Evolutionary conservation across 805 yeast species (phyloP).

Genomic region (Schwanniomyces pseudopolymorphus): DNA sequence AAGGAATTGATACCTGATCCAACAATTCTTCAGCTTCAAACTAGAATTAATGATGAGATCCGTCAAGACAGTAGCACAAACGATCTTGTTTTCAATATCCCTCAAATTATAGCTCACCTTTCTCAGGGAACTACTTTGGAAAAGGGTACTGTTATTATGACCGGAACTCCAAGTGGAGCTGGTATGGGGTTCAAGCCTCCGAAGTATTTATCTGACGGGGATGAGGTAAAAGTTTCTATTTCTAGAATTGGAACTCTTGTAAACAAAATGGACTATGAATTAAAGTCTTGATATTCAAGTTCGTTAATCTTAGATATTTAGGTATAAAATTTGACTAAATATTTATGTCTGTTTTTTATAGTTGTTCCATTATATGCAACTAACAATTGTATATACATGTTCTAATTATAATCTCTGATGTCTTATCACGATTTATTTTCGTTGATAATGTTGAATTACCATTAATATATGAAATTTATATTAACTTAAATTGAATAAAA

Average conservation of each 20-base stretch:
- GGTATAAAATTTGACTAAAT: no score
- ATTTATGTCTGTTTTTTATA: no score
- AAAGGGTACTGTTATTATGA: slow-evolving; percentile 55
- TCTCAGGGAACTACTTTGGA: slow-evolving; percentile 51
- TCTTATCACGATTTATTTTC: no score
- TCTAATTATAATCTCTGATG: no score
- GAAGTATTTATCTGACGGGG: background rate
- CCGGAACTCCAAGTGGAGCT: slow-evolving; percentile 49
- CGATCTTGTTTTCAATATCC: slow-evolving; percentile 51
- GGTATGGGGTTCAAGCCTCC: slow-evolving; percentile 24
- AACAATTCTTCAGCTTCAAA: slow-evolving; percentile 28
- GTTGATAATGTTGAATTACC: no score
- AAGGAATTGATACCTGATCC: slow-evolving; percentile 31
- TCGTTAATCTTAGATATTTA: background rate
- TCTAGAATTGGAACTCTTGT: background rate
- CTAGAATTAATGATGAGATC: slow-evolving; percentile 47
- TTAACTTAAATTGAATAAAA: no score
- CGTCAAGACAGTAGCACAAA: slow-evolving; percentile 46
- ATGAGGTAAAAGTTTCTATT: slow-evolving; percentile 3
- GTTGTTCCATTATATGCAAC: no score
- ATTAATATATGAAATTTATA: no score
- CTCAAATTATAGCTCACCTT: slow-evolving; percentile 44
- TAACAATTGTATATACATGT: no score
- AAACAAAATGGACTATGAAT: background rate
- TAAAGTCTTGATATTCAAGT: background rate